These are phyloP conservation scores for Saccharomycopsis sp. DNA, from an alignment of 805 yeast genomes.

Conservation along the genomic window DNA sequence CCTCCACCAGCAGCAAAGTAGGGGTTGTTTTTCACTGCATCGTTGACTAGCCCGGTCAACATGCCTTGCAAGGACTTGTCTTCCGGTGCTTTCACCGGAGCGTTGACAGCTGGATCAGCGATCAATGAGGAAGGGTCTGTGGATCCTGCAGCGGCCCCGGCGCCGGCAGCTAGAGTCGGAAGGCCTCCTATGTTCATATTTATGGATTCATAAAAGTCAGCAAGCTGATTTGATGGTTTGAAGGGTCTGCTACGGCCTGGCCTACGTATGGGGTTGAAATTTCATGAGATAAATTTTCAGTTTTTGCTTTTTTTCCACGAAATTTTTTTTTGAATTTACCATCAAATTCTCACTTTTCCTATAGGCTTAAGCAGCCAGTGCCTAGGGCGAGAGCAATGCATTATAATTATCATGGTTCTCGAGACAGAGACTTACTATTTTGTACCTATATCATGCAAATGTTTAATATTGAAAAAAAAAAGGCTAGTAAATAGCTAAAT, in stretches of 20 bases:
- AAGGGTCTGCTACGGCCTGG: no score
- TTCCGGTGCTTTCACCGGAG: neutral
- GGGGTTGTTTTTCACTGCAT: slow-evolving; percentile 68
- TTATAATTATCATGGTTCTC: no score
- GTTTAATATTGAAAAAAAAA: no score
- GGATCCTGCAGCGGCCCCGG: no score
- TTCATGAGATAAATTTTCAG: neutral
- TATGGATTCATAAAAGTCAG: neutral
- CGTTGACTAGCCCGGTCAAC: slow-evolving; percentile 37
- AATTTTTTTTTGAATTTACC: neutral
- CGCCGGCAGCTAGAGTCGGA: neutral
- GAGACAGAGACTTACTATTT: no score
- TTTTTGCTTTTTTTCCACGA: neutral
- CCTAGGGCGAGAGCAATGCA: no score
- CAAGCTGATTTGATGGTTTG: no score
- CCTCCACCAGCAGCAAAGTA: slow-evolving; percentile 99
- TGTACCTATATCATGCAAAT: no score
- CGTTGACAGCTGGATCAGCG: neutral
- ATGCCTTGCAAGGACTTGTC: slow-evolving; percentile 25
- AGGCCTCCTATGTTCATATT: neutral
- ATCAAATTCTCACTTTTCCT: neutral
- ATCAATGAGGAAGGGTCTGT: neutral
- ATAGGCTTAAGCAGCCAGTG: no score
- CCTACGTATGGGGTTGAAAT: no score
- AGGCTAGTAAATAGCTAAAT: no score